These are phyloP conservation scores for Dendrocalamus latiflorus DNA, from an alignment of 202 grass and related monocot genomes.

Conservation along the genomic window DNA sequence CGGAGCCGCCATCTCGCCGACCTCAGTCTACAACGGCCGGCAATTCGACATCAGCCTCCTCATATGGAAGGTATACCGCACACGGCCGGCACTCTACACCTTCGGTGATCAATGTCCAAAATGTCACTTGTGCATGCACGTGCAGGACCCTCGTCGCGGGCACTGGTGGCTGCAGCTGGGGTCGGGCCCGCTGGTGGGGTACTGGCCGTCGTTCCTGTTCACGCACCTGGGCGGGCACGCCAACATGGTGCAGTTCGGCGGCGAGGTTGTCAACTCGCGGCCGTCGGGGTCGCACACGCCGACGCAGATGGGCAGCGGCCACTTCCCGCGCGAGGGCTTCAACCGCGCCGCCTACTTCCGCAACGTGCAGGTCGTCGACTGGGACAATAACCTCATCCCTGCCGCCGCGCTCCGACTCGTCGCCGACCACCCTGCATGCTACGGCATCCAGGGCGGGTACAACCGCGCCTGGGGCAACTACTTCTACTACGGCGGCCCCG, in stretches of 20 bases:
- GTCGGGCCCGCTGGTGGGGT: slow-evolving; percentile 56
- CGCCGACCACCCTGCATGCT: slow-evolving; percentile 62
- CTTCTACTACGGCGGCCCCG: slow-evolving; percentile 87
- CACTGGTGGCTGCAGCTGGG: slow-evolving; percentile 89
- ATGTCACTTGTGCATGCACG: background rate
- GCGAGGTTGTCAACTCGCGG: slow-evolving; percentile 70
- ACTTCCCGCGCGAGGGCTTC: slow-evolving; percentile 50
- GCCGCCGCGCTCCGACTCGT: slow-evolving; percentile 39
- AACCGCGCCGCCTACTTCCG: slow-evolving; percentile 71
- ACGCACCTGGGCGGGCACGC: slow-evolving; percentile 57
- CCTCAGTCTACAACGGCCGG: slow-evolving; percentile 44
- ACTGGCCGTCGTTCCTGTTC: slow-evolving; percentile 79
- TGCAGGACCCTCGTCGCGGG: slow-evolving; percentile 62
- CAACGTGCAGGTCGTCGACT: slow-evolving; percentile 73
- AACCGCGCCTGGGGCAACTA: slow-evolving; percentile 62
- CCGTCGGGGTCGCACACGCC: slow-evolving; percentile 56
- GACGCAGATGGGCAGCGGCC: slow-evolving; percentile 88
- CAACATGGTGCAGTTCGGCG: slow-evolving; percentile 88
- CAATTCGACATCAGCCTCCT: slow-evolving; percentile 82
- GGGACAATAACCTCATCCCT: slow-evolving; percentile 67
- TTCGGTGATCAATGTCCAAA: background rate
- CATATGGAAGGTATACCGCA: slow-evolving; percentile 61
- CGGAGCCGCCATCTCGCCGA: slow-evolving; percentile 69
- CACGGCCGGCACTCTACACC: background rate
- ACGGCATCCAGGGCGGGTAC: slow-evolving; percentile 47